Percentiles rank a stretch among this genome's conserved stretches.
These are phyloP conservation scores for Tetrahymena malaccensis DNA, from an alignment of 73 alveolate genomes.

Conservation along the genomic window DNA sequence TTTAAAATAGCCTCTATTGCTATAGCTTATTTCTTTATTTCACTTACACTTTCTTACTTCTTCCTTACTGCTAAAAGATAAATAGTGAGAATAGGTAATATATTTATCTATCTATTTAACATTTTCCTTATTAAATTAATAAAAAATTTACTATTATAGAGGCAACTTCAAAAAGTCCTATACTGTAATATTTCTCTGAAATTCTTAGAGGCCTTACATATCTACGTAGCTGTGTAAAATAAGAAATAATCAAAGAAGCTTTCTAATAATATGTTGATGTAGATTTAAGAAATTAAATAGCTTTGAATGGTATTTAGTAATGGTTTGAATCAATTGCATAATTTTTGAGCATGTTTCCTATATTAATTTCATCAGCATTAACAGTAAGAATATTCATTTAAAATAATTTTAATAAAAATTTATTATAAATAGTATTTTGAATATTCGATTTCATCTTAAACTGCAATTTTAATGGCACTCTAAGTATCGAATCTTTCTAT, in stretches of 20 bases:
- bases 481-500: background rate
- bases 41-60: background rate
- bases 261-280: background rate
- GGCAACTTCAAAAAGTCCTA: conserved; percentile 7
- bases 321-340: background rate
- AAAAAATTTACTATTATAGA: background rate
- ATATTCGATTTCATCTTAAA: background rate
- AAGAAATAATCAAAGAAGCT: background rate
- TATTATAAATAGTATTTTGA: background rate
- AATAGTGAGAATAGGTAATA: conserved; percentile 3
- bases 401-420: background rate
- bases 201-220: conserved; percentile 3
- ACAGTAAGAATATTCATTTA: background rate
- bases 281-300: conserved; percentile 23
- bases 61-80: conserved; percentile 5
- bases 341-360: background rate
- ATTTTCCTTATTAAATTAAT: background rate
- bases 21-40: background rate
- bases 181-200: background rate
- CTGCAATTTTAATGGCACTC: background rate
- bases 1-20: background rate
- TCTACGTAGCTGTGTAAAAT: background rate
- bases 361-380: background rate
- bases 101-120: background rate
- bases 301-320: conserved; percentile 1